Base-by-base conservation (phyloP, 768 basidiomycete species). In the Pholiota conissans region DNA sequence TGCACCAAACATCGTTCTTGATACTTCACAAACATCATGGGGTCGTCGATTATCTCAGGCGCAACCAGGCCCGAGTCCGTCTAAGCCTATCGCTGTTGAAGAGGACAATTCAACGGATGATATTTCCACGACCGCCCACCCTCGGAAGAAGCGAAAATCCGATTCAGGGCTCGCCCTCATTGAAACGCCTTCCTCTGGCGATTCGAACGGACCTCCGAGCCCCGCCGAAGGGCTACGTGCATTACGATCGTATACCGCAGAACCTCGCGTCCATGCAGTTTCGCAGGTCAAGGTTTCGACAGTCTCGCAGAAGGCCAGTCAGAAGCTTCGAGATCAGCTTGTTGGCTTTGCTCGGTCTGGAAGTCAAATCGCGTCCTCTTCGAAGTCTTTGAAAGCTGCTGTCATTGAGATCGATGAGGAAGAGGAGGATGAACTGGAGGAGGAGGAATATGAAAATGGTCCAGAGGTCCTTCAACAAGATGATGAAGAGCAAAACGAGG, bases 331-430 rank as follows among this genome's bases (percentile, higher is more conserved):
- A 54, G 75, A 71, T 50, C 78, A 69, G 50, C 64, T 91, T 56
- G 76, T 72, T 42, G 78, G 71, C 10, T 90, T 86, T 71, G 79
- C 85, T 10, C 75, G 84, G 61, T 67, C 66, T 32, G 84, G 83
- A 35, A 79, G 76, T 59, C 76, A 73, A 42, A 24, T 64, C 18
- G 58, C 60, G 26, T 65, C 61, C 4, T 62, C 55, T 60, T 59
- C 46, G 69, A 63, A 7, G 67, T 14, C 61, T 18, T 62, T 60
- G 10, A 65, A 65, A 29, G 64, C 67, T 18, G 59, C 28, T 35
- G 59, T 64, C 2, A 55, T 65, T 37, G 60, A 59, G 8, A 27
- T 46, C 5, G 65, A 62, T 16, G 61, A 67, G n/a, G 56, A 63
- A 1, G 71, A 69, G 32, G 62, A 59, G 30, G 68, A 69, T 10